Conservation (phyloP, 176 grass and related monocot species). For the Tillandsia fasciculata region DNA sequence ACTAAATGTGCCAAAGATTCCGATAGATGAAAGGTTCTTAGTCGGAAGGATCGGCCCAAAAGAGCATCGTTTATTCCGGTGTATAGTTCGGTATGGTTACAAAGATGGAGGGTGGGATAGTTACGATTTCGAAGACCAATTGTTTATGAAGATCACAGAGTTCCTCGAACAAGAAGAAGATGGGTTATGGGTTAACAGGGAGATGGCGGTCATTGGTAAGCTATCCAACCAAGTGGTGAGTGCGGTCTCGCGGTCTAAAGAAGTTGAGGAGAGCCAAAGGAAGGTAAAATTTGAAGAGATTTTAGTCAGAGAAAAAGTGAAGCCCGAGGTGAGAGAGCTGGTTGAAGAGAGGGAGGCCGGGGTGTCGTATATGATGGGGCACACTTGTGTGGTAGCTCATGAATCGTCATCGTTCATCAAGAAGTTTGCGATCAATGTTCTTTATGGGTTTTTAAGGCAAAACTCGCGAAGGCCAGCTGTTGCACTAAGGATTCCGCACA, state of each 20-base stretch:
- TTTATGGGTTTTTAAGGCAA: constrained; percentile 77
- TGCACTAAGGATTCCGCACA: constrained; percentile 62
- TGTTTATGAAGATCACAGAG: constrained; percentile 69
- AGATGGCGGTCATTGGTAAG: constrained; percentile 34
- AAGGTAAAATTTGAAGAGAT: constrained; percentile 41
- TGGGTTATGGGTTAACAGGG: constrained; percentile 13
- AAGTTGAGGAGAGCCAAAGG: constrained; percentile 22
- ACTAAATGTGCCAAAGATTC: constrained; percentile 63
- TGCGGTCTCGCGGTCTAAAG: constrained; percentile 21
- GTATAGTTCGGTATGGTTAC: constrained; percentile 63
- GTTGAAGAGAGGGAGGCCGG: constrained; percentile 62
- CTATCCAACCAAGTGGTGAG: constrained; percentile 9
- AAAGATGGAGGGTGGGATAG: constrained; percentile 59
- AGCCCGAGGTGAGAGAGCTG: constrained; percentile 47
- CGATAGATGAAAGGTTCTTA: constrained; percentile 42
- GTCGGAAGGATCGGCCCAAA: constrained; percentile 51
- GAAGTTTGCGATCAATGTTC: constrained; percentile 56
- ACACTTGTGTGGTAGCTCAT: constrained; percentile 61
- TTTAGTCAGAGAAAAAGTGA: constrained; percentile 12
- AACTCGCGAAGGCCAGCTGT: constrained; percentile 69
- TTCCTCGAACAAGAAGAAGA: constrained; percentile 44
- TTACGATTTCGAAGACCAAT: constrained; percentile 70
- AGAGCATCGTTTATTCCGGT: constrained; percentile 44
- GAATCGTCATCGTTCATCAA: constrained; percentile 67
- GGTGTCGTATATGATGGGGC: constrained; percentile 84